Percentiles rank a stretch among this genome's conserved stretches.
Conservation (phyloP, 1,284 basidiomycete genomes). For the Mycosarcoma mackinlayi region DNA sequence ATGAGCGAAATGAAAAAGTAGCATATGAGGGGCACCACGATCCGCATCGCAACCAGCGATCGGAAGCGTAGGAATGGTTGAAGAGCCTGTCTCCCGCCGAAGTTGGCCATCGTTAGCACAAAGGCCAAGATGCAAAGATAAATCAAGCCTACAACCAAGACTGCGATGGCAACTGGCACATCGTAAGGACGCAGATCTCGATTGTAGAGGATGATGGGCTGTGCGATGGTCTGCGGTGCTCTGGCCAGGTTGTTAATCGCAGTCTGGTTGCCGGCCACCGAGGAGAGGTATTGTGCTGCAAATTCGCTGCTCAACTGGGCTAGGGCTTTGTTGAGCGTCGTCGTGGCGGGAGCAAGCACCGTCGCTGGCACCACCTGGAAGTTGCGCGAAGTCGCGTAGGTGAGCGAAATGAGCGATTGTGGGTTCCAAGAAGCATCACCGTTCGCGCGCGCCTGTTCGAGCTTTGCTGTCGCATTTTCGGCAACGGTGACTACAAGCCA, state of each 20-base stretch:
- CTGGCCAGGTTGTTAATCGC: constrained; percentile 63
- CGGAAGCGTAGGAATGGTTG: constrained; percentile 51
- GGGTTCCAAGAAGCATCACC: constrained; percentile 59
- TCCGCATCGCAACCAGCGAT: constrained; percentile 55
- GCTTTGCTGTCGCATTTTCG: constrained; percentile 42
- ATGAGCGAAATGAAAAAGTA: constrained; percentile 61
- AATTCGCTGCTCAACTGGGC: constrained; percentile 24
- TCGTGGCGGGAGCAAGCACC: constrained; percentile 45
- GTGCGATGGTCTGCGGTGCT: constrained; percentile 75
- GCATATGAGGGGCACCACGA: constrained; percentile 40
- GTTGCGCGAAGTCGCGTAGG: constrained; percentile 56
- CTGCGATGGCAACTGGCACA: constrained; percentile 78
- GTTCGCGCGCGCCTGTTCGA: constrained; percentile 48
- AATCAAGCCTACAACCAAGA: constrained; percentile 80
- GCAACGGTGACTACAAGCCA: constrained; percentile 53
- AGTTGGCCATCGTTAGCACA: constrained; percentile 58
- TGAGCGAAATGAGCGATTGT: constrained; percentile 41
- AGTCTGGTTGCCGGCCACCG: constrained; percentile 31
- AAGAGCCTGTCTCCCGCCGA: constrained; percentile 44
- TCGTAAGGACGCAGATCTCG: constrained; percentile 77
- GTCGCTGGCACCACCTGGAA: constrained; percentile 40
- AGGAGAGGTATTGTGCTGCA: constrained; percentile 46
- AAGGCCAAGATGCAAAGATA: constrained; percentile 76
- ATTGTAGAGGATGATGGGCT: constrained; percentile 72
- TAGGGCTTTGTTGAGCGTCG: constrained; percentile 21